Base-by-base conservation (phyloP, 1,139 yeast species). In the Saccharomycopsis crataegensis region DNA sequence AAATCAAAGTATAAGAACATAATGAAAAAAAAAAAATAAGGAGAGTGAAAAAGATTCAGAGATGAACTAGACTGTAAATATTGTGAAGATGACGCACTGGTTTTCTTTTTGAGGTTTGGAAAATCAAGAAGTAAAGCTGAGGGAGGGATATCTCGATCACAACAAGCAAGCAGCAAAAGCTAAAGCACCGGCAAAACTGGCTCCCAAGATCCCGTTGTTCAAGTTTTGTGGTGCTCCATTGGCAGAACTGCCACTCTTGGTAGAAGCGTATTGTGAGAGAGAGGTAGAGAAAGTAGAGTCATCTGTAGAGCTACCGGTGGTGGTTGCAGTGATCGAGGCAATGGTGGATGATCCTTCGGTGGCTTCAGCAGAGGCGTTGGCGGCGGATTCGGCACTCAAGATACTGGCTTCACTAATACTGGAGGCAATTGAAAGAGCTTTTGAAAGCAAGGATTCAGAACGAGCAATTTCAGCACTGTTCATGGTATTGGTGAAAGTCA, bases 151-250 rank as follows among this genome's bases (percentile, higher is more conserved):
- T 16, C 16, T 16, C 4, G 43, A 8, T 42, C 44, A 55, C 12
- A 55, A 44, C 40, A 55, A 55, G 36, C 53, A 49, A 17, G 58
- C 58, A 41, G 47, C 56, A 32, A 55, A 37, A 44, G 56, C 58
- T 11, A 54, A 47, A 32, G 50, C 56, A 33, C 56, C 57, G 8
- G 57, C 57, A 14, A 55, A 46, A 43, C 50, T 34, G 28, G 51
- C 56, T 11, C 53, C 49, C 43, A 41, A 42, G 16, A 50, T 31
- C 9, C 51, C 49, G 34, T 37, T 37, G 36, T 41, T 38, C 38
- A 43, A 31, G 11, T 50, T 37, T 8, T 43, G 46, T 40, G 37
- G 22, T n/a, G 53, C 56, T 43, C 32, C 54, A 28, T 50, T 53
- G n/a, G 54, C 51, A 37, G 33, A 36, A 6, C 45, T 17, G 12